These are phyloP conservation scores for Biscogniauxia marginata DNA, from an alignment of 2,329 filamentous ascomycete species.

Conservation along the genomic window DNA sequence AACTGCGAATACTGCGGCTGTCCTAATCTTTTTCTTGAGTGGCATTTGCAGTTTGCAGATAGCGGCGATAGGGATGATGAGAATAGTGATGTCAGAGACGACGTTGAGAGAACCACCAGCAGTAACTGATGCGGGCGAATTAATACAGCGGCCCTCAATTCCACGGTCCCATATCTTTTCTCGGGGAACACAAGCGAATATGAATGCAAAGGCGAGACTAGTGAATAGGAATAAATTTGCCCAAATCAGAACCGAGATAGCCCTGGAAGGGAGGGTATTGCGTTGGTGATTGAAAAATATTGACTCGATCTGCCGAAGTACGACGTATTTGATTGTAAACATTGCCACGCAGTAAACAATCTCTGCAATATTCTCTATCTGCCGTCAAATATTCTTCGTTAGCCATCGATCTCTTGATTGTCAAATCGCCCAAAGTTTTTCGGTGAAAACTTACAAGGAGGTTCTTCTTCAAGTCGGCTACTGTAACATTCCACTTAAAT, in stretches of 20 bases:
- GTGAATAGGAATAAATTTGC: slow-evolving; percentile 7
- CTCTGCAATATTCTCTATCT: slow-evolving; percentile 5
- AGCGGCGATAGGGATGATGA: too few relatives aligned
- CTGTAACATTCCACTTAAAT: not conserved
- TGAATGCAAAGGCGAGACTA: slow-evolving; percentile 2
- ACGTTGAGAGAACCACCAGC: slow-evolving; percentile 16
- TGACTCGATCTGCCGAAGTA: slow-evolving; percentile 9
- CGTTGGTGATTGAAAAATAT: slow-evolving; percentile 8
- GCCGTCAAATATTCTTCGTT: too few relatives aligned
- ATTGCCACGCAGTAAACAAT: slow-evolving; percentile 9
- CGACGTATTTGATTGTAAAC: slow-evolving; percentile 10
- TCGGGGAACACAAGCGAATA: slow-evolving; percentile 7
- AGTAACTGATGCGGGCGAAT: not conserved
- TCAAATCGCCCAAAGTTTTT: not conserved
- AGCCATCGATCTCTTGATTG: too few relatives aligned
- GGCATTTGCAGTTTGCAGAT: too few relatives aligned
- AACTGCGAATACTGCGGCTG: too few relatives aligned
- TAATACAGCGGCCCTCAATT: slow-evolving; percentile 12
- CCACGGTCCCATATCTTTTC: slow-evolving; percentile 6
- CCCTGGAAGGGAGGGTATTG: not conserved
- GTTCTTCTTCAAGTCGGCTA: not conserved
- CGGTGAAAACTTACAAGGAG: not conserved
- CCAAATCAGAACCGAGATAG: slow-evolving; percentile 8
- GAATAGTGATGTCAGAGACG: slow-evolving; percentile 20
- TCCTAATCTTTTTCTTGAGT: too few relatives aligned